phyloP scores from a whole-genome alignment of 768 basidiomycete genomes.

The Amanita molliuscula region DNA sequence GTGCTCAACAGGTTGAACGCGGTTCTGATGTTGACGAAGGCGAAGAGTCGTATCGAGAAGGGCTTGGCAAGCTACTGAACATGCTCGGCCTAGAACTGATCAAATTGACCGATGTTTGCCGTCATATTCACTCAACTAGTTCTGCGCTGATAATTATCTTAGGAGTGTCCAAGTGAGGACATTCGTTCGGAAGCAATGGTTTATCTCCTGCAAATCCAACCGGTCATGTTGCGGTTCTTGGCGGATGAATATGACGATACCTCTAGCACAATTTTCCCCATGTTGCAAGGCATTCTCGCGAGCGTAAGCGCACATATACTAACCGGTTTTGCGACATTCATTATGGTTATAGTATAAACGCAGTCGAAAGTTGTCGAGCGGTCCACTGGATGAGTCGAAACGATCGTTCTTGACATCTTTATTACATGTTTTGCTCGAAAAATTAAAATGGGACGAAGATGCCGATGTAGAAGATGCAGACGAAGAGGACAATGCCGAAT shows the following conservation, averaged over 20 bases:
- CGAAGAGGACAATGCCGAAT: conserved; percentile 77
- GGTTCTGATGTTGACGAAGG: conserved; percentile 75
- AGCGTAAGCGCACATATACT: conserved; percentile 39
- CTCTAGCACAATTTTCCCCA: conserved; percentile 72
- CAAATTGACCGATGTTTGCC: conserved; percentile 71
- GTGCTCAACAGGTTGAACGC: conserved; percentile 51
- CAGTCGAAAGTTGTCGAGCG: conserved; percentile 46
- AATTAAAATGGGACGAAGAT: conserved; percentile 86
- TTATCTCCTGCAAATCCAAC: conserved; percentile 59
- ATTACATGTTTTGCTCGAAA: conserved; percentile 68
- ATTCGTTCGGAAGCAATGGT: conserved; percentile 53
- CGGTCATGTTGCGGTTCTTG: conserved; percentile 80
- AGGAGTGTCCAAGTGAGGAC: conserved; percentile 55
- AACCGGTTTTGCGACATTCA: conserved; percentile 1
- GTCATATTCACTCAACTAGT: not conserved
- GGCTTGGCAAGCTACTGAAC: conserved; percentile 77
- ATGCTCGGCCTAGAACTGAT: conserved; percentile 72
- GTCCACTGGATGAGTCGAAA: conserved; percentile 53
- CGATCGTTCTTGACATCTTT: conserved; percentile 71
- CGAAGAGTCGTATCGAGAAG: conserved; percentile 83
- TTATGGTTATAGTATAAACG: conserved; percentile 63
- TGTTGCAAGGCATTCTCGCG: conserved; percentile 65
- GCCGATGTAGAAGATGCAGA: conserved; percentile 77
- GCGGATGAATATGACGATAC: conserved; percentile 89
- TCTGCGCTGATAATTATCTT: conserved; percentile 4